Conservation (phyloP, 345 rosid genomes). For the Cardamine chenopodiifolia region DNA sequence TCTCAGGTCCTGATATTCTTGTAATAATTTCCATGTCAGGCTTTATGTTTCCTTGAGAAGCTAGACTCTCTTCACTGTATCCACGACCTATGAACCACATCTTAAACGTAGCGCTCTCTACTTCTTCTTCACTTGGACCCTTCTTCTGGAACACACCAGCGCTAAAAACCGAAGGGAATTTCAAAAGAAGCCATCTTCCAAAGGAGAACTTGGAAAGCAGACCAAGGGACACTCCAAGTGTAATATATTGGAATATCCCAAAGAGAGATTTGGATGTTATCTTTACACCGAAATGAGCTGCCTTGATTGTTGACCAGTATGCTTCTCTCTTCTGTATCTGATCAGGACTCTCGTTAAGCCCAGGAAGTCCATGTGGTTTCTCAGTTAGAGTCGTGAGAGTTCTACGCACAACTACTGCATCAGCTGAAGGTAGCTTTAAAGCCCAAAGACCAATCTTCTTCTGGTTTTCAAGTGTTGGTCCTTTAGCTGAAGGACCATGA, state of each 20-base stretch:
- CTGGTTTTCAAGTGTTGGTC: constrained; percentile 63
- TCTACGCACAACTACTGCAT: constrained; percentile 73
- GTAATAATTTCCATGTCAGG: constrained; percentile 74
- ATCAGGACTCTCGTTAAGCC: constrained; percentile 64
- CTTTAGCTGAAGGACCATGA: constrained; percentile 75
- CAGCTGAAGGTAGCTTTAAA: constrained; percentile 81
- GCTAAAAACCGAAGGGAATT: constrained; percentile 83
- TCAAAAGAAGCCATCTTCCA: constrained; percentile 82
- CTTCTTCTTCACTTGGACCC: constrained; percentile 86
- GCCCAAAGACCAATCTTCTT: constrained; percentile 81
- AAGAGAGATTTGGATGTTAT: constrained; percentile 61
- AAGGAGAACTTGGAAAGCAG: constrained; percentile 53
- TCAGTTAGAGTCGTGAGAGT: constrained; percentile 68
- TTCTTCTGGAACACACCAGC: constrained; percentile 76
- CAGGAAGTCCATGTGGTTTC: constrained; percentile 73
- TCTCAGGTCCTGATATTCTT: constrained; percentile 79
- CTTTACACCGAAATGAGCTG: constrained; percentile 82
- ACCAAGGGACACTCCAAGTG: constrained; percentile 67
- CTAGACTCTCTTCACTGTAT: constrained; percentile 53
- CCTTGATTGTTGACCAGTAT: constrained; percentile 74
- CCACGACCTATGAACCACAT: constrained; percentile 92
- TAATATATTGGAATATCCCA: constrained; percentile 53
- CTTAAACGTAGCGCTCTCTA: constrained; percentile 73
- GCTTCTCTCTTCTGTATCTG: constrained; percentile 57
- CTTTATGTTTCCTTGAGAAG: constrained; percentile 49